Evolutionary conservation across 768 basidiomycete species (phyloP).

Genomic region (Kwoniella sp.): DNA sequence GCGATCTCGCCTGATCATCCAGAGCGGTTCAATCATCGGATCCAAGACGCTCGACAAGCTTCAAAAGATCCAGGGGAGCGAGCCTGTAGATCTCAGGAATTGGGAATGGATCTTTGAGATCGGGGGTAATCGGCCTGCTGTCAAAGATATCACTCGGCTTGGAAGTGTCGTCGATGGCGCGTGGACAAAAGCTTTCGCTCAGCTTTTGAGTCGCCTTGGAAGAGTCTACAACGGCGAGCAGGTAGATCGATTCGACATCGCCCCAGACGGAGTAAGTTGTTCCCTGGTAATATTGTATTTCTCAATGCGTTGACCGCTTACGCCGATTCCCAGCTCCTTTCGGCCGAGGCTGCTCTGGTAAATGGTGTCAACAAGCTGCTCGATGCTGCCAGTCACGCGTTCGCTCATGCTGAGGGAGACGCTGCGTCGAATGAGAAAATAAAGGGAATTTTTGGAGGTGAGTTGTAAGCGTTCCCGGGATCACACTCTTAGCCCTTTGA

Average conservation of each 20-base stretch:
- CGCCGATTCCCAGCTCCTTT: slow-evolving; percentile 11
- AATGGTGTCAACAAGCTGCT: slow-evolving; percentile 2
- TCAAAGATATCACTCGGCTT: slow-evolving; percentile 18
- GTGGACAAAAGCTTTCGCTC: slow-evolving; percentile 22
- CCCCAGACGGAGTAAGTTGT: slow-evolving; percentile 10
- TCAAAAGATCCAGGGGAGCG: neutral
- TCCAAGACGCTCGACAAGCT: neutral
- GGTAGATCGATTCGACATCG: slow-evolving; percentile 4
- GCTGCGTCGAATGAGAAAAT: neutral
- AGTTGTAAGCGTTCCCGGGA: neutral
- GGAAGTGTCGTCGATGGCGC: neutral
- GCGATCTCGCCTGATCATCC: slow-evolving; percentile 8
- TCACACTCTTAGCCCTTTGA: no score
- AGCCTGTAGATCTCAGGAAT: slow-evolving; percentile 34
- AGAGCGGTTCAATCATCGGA: slow-evolving; percentile 2
- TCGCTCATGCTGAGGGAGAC: slow-evolving; percentile 3
- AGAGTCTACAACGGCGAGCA: slow-evolving; percentile 20
- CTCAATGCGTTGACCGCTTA: neutral
- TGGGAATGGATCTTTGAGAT: slow-evolving; percentile 40
- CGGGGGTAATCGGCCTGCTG: slow-evolving; percentile 18
- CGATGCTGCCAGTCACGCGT: neutral
- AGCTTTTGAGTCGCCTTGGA: slow-evolving; percentile 7
- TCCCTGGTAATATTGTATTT: neutral
- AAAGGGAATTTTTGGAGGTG: slow-evolving; percentile 5
- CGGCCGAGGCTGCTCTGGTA: slow-evolving; percentile 6